These are phyloP conservation scores for Akanthomyces lecanii DNA, from an alignment of 2,329 filamentous ascomycete species.

Conservation along the genomic window DNA sequence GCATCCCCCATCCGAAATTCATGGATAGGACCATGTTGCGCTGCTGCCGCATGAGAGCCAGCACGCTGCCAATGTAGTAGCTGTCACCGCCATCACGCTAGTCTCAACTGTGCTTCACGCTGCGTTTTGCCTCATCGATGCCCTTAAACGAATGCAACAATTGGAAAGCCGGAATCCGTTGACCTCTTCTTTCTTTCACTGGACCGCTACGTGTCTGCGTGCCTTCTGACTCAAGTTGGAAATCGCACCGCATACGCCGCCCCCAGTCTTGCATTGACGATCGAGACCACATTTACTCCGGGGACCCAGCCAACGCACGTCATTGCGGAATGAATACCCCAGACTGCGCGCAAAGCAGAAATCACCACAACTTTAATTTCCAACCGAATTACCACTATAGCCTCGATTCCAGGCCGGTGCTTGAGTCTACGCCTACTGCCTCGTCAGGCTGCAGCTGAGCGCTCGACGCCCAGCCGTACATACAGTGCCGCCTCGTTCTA, in stretches of 20 bases:
- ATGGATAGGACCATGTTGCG: slow-evolving; percentile 1
- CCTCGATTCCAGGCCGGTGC: not conserved
- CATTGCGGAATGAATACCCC: not conserved
- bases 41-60: slow-evolving; percentile 7
- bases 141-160: not conserved
- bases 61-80: not conserved
- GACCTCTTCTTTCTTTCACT: not conserved
- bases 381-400: not conserved
- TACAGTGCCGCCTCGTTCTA: not conserved
- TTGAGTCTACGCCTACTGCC: not conserved
- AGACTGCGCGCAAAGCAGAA: not conserved
- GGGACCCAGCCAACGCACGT: not conserved
- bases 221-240: not conserved
- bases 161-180: not conserved
- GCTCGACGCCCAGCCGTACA: not conserved
- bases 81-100: not conserved
- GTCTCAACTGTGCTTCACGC: not conserved
- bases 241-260: not conserved
- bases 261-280: not conserved
- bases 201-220: not conserved
- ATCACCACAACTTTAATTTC: not conserved
- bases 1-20: not conserved
- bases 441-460: not conserved
- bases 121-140: not conserved
- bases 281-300: not conserved